phyloP scores from a whole-genome alignment of 169 alveolate species.

The Plasmodium knowlesi region DNA sequence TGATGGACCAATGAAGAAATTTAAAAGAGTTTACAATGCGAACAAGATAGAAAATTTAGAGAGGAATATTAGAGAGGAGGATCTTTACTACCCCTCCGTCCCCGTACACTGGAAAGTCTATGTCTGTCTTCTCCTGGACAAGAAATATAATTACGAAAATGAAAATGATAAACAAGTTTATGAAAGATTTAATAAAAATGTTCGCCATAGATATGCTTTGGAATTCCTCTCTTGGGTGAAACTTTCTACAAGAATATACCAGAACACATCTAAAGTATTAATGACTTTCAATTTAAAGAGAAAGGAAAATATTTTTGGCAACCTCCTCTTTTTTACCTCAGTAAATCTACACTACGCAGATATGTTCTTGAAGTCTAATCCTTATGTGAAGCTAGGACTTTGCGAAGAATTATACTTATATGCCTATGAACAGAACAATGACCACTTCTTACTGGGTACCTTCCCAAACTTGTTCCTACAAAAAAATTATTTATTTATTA shows the following conservation, averaged over 20 bases:
- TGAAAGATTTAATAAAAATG: conserved; percentile 45
- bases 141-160: conserved; percentile 60
- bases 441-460: conserved; percentile 73
- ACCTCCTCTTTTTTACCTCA: conserved; percentile 73
- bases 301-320: conserved; percentile 55
- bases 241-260: conserved; percentile 75
- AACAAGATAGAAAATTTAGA: conserved; percentile 70
- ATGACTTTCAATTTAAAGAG: conserved; percentile 49
- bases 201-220: conserved; percentile 67
- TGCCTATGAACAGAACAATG: conserved; percentile 55
- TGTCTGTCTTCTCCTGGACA: conserved; percentile 67
- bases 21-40: conserved; percentile 27
- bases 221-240: conserved; percentile 76
- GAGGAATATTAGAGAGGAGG: conserved; percentile 77
- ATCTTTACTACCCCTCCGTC: conserved; percentile 75
- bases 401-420: conserved; percentile 70
- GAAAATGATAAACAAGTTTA: conserved; percentile 15
- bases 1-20: not conserved
- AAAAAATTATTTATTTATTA: conserved; percentile 25
- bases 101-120: conserved; percentile 77
- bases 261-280: conserved; percentile 69
- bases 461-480: conserved; percentile 49
- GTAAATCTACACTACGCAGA: conserved; percentile 77
- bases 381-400: conserved; percentile 74
- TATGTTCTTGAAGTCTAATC: conserved; percentile 71